Base-by-base conservation (phyloP, 768 basidiomycete species). In the Lactifluus echinatus region DNA sequence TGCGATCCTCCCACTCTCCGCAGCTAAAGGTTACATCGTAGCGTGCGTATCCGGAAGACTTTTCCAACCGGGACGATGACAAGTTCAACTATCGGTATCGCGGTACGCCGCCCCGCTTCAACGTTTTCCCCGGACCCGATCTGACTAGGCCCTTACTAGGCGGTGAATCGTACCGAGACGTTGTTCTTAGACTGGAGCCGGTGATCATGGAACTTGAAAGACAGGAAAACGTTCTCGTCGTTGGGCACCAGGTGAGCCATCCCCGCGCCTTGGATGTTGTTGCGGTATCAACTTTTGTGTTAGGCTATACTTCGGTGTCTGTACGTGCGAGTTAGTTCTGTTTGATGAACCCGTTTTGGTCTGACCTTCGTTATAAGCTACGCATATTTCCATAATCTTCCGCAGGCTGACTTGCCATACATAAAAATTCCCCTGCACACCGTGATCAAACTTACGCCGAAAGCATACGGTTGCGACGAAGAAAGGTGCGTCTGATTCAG, bases 51-150 rank as follows among this genome's bases (percentile, higher is more conserved):
- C 96, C 96, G 0, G 96, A 99, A 56, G 96, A 99, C 68, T 98
- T 94, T 71, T 93, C 92, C 15, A 93, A 94, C 68, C 84, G 96
- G 24, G 96, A 99, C 65, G 93, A 97, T 57, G 96, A 99, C 76
- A 99, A 99, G 72, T 99, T 96, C 72, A 98, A 98, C 71, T 99
- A 99, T 71, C 84, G 96, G 28, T 98, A 97, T 70, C 80, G 96
- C 65, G 93, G 85, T 65, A 42, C 4, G 66, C 57, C 2, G 55
- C 53, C 11, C n/a, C 40, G 4, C 29, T 10, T n/a, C 8, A 10
- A 10, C 5, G 4, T 31, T 31, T 26, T 14, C 31, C n/a, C n/a
- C 40, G 15, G 36, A 17, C n/a, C 36, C 10, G 4, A 10, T 10
- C 12, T 45, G 33, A 40, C 28, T 4, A 31, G 4, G 31, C 5